These are phyloP conservation scores for Antrodiella citrinella DNA, from an alignment of 768 basidiomycete species.

Conservation along the genomic window DNA sequence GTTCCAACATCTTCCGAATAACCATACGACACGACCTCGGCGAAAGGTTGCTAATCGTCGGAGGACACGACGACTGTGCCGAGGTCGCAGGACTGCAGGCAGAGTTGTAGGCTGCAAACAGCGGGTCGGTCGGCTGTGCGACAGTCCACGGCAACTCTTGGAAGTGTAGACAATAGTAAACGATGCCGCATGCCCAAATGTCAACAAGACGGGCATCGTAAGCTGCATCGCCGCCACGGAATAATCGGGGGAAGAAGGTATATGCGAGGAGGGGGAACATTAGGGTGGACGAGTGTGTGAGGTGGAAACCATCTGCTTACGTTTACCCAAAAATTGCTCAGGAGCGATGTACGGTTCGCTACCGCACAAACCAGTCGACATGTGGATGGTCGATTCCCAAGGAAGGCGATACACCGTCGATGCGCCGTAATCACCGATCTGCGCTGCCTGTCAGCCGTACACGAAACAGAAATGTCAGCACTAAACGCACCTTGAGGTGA, in stretches of 20 bases:
- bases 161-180: conserved; percentile 98
- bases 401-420: conserved; percentile 98
- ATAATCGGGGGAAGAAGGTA: background rate
- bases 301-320: conserved; percentile 48
- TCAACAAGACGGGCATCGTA: conserved; percentile 97
- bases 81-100: conserved; percentile 43
- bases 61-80: conserved; percentile 36
- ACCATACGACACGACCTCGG: conserved; percentile 79
- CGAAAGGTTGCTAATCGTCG: conserved; percentile 82
- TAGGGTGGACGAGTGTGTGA: conserved; percentile 30
- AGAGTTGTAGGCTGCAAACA: conserved; percentile 71
- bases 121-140: conserved; percentile 72
- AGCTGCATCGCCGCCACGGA: conserved; percentile 39
- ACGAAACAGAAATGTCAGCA: conserved; percentile 6
- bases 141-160: conserved; percentile 97
- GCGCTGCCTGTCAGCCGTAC: conserved; percentile 7
- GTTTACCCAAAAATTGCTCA: conserved; percentile 93
- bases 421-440: conserved; percentile 98
- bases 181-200: conserved; percentile 94
- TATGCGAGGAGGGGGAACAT: conserved; percentile 20
- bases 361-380: conserved; percentile 95
- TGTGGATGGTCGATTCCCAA: conserved; percentile 95
- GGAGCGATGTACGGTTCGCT: conserved; percentile 99
- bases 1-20: conserved; percentile 92
- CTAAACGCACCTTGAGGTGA: conserved; percentile 73